A percentile compares a stretch with the other conserved stretches of the same genome.
phyloP scores from a whole-genome alignment of 2,329 filamentous ascomycete species.

The Chaetomiaceae sp. region DNA sequence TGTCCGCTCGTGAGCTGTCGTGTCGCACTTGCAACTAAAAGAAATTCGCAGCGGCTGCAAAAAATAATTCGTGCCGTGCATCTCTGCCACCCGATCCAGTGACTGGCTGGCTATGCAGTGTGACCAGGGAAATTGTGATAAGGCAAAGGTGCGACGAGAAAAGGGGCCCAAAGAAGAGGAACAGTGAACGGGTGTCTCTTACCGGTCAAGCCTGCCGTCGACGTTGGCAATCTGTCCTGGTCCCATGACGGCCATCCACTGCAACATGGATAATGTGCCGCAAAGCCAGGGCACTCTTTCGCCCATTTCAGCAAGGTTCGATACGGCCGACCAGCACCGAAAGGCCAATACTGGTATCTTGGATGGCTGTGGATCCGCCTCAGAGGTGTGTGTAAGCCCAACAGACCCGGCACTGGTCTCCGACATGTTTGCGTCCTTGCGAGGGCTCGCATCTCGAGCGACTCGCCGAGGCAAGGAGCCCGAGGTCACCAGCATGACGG shows the following conservation, averaged over 20 bases:
- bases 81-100: slow-evolving; percentile 38
- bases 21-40: slow-evolving; percentile 30
- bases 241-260: slow-evolving; percentile 66
- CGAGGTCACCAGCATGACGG: slow-evolving; percentile 59
- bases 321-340: slow-evolving; percentile 67
- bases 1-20: slow-evolving; percentile 19
- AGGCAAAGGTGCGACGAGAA: background rate
- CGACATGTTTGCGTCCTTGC: slow-evolving; percentile 22
- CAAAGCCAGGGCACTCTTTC: slow-evolving; percentile 86
- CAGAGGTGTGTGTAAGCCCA: slow-evolving; percentile 14
- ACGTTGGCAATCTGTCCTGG: slow-evolving; percentile 69
- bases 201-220: slow-evolving; percentile 84
- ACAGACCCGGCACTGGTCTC: slow-evolving; percentile 22
- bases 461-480: slow-evolving; percentile 53
- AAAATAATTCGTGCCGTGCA: slow-evolving; percentile 36
- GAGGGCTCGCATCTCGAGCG: slow-evolving; percentile 17
- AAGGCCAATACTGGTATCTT: slow-evolving; percentile 68
- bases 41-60: slow-evolving; percentile 17
- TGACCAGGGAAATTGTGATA: slow-evolving; percentile 27
- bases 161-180: background rate
- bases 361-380: slow-evolving; percentile 20
- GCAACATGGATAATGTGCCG: slow-evolving; percentile 67
- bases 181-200: slow-evolving; percentile 38
- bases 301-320: slow-evolving; percentile 66
- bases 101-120: slow-evolving; percentile 42